Base-by-base conservation (phyloP, 2,329 filamentous ascomycete genomes). In the Magnaporthiopsis incrustans region DNA sequence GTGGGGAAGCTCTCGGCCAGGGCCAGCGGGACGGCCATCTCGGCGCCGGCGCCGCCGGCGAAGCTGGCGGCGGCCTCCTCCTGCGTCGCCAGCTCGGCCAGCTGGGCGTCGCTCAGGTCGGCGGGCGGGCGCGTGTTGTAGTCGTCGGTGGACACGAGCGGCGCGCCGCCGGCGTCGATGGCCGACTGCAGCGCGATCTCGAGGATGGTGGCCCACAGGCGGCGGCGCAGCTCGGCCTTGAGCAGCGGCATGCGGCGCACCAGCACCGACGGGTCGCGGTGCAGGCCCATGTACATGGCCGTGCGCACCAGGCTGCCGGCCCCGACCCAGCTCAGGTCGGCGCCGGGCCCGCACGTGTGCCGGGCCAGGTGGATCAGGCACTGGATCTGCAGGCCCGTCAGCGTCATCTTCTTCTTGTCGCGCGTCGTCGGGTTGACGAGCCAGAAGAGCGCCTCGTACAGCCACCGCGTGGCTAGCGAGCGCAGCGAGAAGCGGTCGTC, bases 371-470 rank as follows among this genome's bases (percentile, higher is more conserved):
- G 71, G 26, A 85, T 70, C 59, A 87, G 76, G 61, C 82, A 79
- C 72, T 81, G 79, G 35, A 78, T 79, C 70, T 86, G 84, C 2
- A 87, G 68, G 1, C 76, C 76, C 0, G 75, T 70, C 4, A 85
- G 75, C 44, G 77, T 81, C 66, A 85, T 73, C 32, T 79, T 77
- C 6, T 75, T 71, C 71, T 85, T 86, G 61, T 80, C 77, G 0
- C 76, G 74, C 0, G 80, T 78, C 0, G 76, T 73, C 0, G 81
- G 79, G 3, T 75, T 68, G 57, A 78, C 73, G 1, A 84, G 75
- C 80, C 81, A 85, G 14, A 78, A 69, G 66, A 82, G 80, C 0
- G 79, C 82, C 64, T 84, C 82, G 60, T 80, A 77, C 1, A 85
- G 76, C 82, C 82, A 85, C 60, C 77, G 77, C 18, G 75, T 71